A percentile compares a stretch with the other conserved stretches of the same genome.
These are phyloP conservation scores for Entophlyctis luteolus DNA, from an alignment of 192 early-diverging fungal genomes.

Conservation along the genomic window DNA sequence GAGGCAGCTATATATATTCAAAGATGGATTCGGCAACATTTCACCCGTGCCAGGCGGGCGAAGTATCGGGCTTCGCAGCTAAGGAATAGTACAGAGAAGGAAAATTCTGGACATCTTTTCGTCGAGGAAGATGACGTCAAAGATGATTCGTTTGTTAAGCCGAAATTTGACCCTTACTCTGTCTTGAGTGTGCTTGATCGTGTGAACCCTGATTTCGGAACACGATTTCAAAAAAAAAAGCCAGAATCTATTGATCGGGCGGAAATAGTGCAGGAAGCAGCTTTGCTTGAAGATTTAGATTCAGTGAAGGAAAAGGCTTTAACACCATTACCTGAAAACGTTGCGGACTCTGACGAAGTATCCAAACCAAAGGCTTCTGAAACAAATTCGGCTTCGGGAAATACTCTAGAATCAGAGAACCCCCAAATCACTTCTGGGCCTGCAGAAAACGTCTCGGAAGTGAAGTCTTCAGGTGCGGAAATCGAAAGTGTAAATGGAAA, in stretches of 20 bases:
- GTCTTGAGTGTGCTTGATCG: constrained; percentile 10
- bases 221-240: no score
- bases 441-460: no score
- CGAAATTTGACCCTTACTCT: neutral
- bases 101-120: neutral
- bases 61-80: neutral
- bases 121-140: neutral
- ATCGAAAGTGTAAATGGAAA: no score
- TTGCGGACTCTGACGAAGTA: no score
- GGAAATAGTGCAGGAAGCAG: neutral
- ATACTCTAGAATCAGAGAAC: no score
- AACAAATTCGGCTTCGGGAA: no score
- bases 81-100: neutral
- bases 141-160: neutral
- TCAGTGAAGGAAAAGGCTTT: neutral
- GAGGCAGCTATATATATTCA: neutral
- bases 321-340: neutral
- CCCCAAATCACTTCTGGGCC: no score
- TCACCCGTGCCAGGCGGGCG: neutral
- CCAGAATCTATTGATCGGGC: no score
- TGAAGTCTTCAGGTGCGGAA: no score
- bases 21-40: neutral
- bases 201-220: constrained; percentile 10
- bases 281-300: neutral
- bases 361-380: no score